Evolutionary conservation across 306 rosid genomes (phyloP).

Genomic region (Trichosanthes truncata): DNA sequence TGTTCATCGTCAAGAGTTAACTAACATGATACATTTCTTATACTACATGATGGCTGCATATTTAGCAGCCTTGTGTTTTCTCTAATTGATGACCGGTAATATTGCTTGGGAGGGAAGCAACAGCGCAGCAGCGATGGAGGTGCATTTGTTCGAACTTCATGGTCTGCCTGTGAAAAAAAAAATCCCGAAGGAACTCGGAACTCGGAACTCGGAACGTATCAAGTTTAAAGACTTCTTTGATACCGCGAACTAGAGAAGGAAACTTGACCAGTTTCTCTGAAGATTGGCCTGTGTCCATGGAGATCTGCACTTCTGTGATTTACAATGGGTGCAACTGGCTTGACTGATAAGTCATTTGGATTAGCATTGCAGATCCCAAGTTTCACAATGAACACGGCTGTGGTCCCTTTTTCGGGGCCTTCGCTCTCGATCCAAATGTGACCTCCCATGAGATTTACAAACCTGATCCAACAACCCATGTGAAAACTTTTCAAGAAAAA

Average conservation of each 20-base stretch:
- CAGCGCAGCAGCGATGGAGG: not conserved
- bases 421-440: conserved; percentile 88
- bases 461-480: conserved; percentile 41
- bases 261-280: conserved; percentile 27
- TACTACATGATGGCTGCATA: not conserved
- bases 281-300: conserved; percentile 33
- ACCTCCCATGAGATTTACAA: conserved; percentile 92
- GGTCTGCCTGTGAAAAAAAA: not conserved
- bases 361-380: conserved; percentile 44
- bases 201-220: not conserved
- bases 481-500: not conserved
- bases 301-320: conserved; percentile 63
- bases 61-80: not conserved
- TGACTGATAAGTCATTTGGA: conserved; percentile 31
- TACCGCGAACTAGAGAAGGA: conserved; percentile 39
- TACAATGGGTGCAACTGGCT: conserved; percentile 27
- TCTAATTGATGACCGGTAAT: not conserved
- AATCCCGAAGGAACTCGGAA: not conserved
- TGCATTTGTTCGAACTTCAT: not conserved
- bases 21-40: not conserved
- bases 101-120: not conserved
- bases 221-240: conserved; percentile 47
- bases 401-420: conserved; percentile 68
- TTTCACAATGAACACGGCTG: conserved; percentile 50
- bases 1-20: conserved; percentile 1